Evolutionary conservation across 495 filamentous ascomycete species (phyloP).

Genomic region (Penicillium herquei): DNA sequence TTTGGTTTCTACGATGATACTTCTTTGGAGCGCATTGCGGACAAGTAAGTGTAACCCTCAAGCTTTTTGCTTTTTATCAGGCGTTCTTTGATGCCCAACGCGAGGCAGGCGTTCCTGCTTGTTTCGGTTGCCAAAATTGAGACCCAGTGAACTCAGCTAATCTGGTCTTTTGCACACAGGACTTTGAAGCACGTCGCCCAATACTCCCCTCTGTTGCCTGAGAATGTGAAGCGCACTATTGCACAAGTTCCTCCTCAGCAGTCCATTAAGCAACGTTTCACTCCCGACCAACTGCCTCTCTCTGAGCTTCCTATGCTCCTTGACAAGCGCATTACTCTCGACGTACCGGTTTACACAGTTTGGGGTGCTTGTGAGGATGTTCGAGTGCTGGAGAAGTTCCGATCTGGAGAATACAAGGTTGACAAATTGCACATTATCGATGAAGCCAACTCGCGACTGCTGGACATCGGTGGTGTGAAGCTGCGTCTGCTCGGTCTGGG

Average conservation of each 20-base stretch:
- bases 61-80: background rate
- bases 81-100: constrained; percentile 11
- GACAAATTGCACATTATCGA: constrained; percentile 98
- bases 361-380: constrained; percentile 99
- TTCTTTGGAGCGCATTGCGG: constrained; percentile 94
- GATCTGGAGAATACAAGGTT: constrained; percentile 97
- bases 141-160: constrained; percentile 16
- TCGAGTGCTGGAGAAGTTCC: constrained; percentile 94
- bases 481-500: constrained; percentile 91
- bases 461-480: constrained; percentile 95
- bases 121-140: constrained; percentile 3
- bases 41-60: constrained; percentile 70
- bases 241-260: constrained; percentile 59
- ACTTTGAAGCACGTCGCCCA: constrained; percentile 97
- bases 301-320: constrained; percentile 94
- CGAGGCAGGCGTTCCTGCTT: constrained; percentile 1
- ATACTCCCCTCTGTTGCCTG: constrained; percentile 91
- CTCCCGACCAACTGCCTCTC: constrained; percentile 78
- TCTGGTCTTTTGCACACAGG: constrained; percentile 45
- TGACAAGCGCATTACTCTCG: constrained; percentile 79
- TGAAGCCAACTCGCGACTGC: constrained; percentile 88
- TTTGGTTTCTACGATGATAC: constrained; percentile 99
- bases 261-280: constrained; percentile 78
- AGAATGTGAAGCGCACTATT: constrained; percentile 83
- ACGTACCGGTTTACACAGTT: constrained; percentile 96